A percentile compares a stretch with the other conserved stretches of the same genome.
Evolutionary conservation across 495 filamentous ascomycete species (phyloP).

Genomic region (Daldinia decipiens): DNA sequence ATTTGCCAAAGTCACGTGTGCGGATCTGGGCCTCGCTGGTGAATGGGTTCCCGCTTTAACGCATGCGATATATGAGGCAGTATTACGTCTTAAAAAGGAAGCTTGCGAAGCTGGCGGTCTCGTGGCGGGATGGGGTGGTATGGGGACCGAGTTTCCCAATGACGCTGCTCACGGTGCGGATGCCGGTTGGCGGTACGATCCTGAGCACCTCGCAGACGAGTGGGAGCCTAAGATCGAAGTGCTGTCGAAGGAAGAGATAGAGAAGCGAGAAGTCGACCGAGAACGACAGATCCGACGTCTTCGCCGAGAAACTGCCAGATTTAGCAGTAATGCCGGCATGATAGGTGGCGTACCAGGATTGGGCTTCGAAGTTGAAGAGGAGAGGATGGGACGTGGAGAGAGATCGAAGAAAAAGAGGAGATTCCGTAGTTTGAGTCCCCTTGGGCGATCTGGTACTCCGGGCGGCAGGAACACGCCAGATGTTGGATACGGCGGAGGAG

Average conservation of each 20-base stretch:
- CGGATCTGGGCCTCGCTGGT: constrained; percentile 85
- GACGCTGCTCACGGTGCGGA: constrained; percentile 80
- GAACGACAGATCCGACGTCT: constrained; percentile 89
- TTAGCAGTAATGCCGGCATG: constrained; percentile 86
- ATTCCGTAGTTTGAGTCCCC: constrained; percentile 87
- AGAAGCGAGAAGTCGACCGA: constrained; percentile 94
- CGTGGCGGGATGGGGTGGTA: constrained; percentile 73
- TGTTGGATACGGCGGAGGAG: constrained; percentile 68
- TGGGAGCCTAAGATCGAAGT: constrained; percentile 96
- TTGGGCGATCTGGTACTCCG: constrained; percentile 72
- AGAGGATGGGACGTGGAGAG: constrained; percentile 83
- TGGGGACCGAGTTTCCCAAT: constrained; percentile 85
- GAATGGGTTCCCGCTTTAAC: constrained; percentile 96
- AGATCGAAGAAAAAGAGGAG: constrained; percentile 92
- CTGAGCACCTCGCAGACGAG: constrained; percentile 85
- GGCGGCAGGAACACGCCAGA: constrained; percentile 79
- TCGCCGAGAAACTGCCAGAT: constrained; percentile 89
- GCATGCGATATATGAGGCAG: constrained; percentile 96
- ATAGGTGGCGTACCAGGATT: constrained; percentile 69
- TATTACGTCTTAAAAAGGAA: constrained; percentile 92
- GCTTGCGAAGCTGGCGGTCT: constrained; percentile 89
- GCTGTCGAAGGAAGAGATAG: constrained; percentile 94
- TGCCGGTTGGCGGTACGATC: constrained; percentile 94
- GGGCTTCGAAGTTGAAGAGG: constrained; percentile 70
- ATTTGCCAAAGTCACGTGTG: constrained; percentile 91